Evolutionary conservation across 495 filamentous ascomycete genomes (phyloP).

Genomic region (Lasiosphaeriaceae sp.): DNA sequence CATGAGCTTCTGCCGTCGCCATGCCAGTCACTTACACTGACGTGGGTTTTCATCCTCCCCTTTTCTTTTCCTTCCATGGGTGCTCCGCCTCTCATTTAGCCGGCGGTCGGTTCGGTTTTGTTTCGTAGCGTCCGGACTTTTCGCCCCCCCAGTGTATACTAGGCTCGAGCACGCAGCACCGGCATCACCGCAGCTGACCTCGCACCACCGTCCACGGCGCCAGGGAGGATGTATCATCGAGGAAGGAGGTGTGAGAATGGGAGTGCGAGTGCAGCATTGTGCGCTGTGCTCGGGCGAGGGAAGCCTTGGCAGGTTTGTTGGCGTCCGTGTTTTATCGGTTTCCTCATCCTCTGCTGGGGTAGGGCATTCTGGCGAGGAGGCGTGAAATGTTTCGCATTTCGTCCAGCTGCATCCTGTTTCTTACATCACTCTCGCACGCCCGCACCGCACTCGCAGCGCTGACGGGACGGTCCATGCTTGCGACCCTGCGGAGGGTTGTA

Average conservation of each 20-base stretch:
- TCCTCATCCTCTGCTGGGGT: conserved; percentile 1
- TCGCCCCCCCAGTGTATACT: neutral
- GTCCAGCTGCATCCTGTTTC: conserved; percentile 15
- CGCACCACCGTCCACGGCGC: neutral
- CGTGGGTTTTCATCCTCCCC: neutral
- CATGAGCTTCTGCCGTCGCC: neutral
- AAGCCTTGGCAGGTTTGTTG: neutral
- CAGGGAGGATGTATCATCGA: no score
- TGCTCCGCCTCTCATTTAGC: neutral
- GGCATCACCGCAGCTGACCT: conserved; percentile 6
- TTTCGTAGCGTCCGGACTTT: neutral
- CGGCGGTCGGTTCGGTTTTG: neutral
- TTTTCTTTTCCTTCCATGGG: neutral
- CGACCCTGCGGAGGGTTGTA: conserved; percentile 7
- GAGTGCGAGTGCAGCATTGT: no score
- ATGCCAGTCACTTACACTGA: neutral
- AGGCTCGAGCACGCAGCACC: neutral
- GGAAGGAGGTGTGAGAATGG: neutral
- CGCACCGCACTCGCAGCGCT: no score
- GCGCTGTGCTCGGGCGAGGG: conserved; percentile 8
- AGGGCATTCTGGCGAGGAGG: conserved; percentile 5
- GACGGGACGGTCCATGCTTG: conserved; percentile 20
- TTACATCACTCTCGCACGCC: conserved; percentile 12
- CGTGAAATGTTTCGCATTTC: conserved; percentile 21
- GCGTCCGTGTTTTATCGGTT: neutral